Percentiles rank a stretch among this genome's conserved stretches.
These are phyloP conservation scores for Cryptosporidium canis DNA, from an alignment of 169 alveolate species.

Conservation along the genomic window DNA sequence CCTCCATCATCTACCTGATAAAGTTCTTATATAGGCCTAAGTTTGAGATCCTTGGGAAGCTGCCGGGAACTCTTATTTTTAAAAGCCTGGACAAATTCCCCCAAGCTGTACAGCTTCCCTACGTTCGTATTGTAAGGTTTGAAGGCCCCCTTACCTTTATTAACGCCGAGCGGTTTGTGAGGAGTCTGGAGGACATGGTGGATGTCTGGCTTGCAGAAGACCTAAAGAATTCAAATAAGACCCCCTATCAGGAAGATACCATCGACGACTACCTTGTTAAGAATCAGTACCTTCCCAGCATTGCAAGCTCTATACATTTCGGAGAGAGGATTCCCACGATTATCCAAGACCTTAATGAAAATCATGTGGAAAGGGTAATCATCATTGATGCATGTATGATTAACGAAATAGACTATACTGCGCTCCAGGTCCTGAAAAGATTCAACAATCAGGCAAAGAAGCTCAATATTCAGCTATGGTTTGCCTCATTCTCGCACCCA, in stretches of 20 bases:
- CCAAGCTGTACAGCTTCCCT: slow-evolving; percentile 55
- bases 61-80: slow-evolving; percentile 62
- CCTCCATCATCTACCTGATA: slow-evolving; percentile 28
- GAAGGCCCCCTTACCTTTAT: slow-evolving; percentile 63
- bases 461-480: slow-evolving; percentile 30
- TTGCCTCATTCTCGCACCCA: slow-evolving; percentile 53
- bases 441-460: slow-evolving; percentile 14
- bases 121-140: slow-evolving; percentile 39
- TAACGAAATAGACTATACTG: slow-evolving; percentile 55
- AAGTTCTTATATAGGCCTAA: slow-evolving; percentile 46
- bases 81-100: slow-evolving; percentile 57
- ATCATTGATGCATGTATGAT: slow-evolving; percentile 61
- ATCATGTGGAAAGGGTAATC: slow-evolving; percentile 44
- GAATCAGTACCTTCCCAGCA: background rate
- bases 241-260: background rate
- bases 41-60: slow-evolving; percentile 30
- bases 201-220: slow-evolving; percentile 50
- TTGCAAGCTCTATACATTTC: slow-evolving; percentile 21
- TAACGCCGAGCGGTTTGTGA: slow-evolving; percentile 30
- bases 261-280: background rate
- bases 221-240: background rate
- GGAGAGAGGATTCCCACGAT: slow-evolving; percentile 59
- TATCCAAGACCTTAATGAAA: slow-evolving; percentile 45
- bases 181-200: background rate
- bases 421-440: slow-evolving; percentile 18